phyloP scores from a whole-genome alignment of 176 grass and related monocot species.

The Hordeum vulgare region DNA sequence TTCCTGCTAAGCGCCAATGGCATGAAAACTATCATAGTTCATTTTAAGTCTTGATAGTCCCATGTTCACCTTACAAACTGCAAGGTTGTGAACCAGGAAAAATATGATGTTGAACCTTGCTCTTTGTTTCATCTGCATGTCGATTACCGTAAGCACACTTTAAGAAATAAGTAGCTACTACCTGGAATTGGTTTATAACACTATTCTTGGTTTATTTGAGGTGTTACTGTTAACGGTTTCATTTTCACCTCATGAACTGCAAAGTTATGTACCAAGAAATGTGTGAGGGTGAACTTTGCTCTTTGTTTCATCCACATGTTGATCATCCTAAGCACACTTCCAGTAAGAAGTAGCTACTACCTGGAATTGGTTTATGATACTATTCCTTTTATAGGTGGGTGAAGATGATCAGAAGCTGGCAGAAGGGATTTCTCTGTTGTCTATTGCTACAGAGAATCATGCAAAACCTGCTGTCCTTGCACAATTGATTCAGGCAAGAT shows the following conservation, averaged over 20 bases:
- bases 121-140: background rate
- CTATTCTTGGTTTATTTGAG: background rate
- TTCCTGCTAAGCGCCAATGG: background rate
- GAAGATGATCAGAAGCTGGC: slow-evolving; percentile 92
- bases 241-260: background rate
- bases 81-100: background rate
- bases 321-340: background rate
- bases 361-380: background rate
- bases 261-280: background rate
- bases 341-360: background rate
- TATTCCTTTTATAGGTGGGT: slow-evolving; percentile 60
- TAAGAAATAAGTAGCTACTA: background rate
- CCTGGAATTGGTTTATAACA: background rate
- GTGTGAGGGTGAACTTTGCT: background rate
- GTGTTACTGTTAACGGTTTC: background rate
- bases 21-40: background rate
- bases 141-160: background rate
- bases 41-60: background rate
- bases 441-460: slow-evolving; percentile 58
- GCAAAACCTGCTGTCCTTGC: slow-evolving; percentile 76
- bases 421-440: slow-evolving; percentile 77
- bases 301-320: background rate
- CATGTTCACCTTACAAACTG: background rate
- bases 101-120: background rate
- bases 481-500: slow-evolving; percentile 59